Evolutionary conservation across 495 filamentous ascomycete species (phyloP), one percentile per base, ranked within the genome.

Genomic region (Penicillium tannophilum): DNA sequence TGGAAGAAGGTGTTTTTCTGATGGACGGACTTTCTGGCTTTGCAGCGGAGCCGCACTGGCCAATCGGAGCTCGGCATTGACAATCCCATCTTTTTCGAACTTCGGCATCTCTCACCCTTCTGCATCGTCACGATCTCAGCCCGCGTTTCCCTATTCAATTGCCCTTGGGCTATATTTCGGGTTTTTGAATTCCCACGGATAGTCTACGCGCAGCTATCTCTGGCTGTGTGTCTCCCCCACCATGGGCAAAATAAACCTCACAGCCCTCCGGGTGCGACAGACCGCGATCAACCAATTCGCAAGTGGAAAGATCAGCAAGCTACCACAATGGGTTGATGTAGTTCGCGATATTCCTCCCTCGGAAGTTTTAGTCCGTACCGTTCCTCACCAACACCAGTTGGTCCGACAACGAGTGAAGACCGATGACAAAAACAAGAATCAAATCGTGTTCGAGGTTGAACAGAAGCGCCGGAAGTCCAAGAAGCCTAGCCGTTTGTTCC

Each of bases 261-360:
- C 85, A 63, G 81, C 92, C 57, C 78, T 89, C 52, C 84, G 87
- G 58, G 90, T 95, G 54, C 84, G 87, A 75, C 82, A 86, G 67
- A 84, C 82, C 14, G 86, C 87, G 31, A 69, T 84, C 31, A 79
- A 78, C 52, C 78, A 84, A 63, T 73, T 87, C 49, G 79, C 83
- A 42, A 75, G 77, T 45, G 73, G 72, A 56, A 77, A 82, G 60
- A 75, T 79, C 49, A 63, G 56, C 7, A 62, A 63, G 28, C 72
- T 85, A 44, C 92, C 93, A 7, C 74, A 84, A 62, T 98, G 94
- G 95, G 86, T 89, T 68, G 72, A 85, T 36, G 87, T 88, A 10
- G 71, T 98, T 45, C 77, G 81, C 53, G 76, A 84, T 49, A 87
- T 94, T 55, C 93, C 93, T 16, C 93, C 94, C 1, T 75, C 91